Evolutionary conservation across 2,329 filamentous ascomycete species (phyloP), one percentile per base, ranked within the genome.

Genomic region (Huntiella savannae): DNA sequence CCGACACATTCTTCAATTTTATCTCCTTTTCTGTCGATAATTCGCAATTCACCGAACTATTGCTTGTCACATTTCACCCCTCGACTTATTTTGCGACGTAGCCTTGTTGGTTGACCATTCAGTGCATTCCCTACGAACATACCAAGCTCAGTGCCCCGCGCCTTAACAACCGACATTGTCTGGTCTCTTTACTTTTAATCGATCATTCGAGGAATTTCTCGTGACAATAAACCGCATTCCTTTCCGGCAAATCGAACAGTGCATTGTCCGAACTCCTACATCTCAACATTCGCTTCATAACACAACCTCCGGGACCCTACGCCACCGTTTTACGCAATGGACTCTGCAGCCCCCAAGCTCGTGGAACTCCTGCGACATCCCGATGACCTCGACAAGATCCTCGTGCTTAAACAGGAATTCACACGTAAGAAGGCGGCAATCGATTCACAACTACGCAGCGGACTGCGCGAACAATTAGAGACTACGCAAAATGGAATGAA

Each of bases 371-470:
- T 98, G 54, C 84, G 86, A 57, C 86, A 94, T 59, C 85, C 91
- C 3, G 91, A 98, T 60, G 91, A 98, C 64, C 78, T 98, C 54
- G 91, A 98, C 67, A 96, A 95, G 70, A 88, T 98, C 57, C 69
- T 79, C 45, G 77, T 77, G 40, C 71, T 98, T 58, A 94, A 92
- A 66, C 74, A 82, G 54, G 91, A 98, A 61, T 94, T 96, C 65
- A 75, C 77, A 54, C 84, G 91, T 58, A 96, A 95, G 67, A 98
- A 98, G 66, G 75, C 75, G 28, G 83, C 82, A 48, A 77, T 98
- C 50, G 91, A 98, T 65, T 78, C 79, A 44, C 86, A 94, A 65
- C 78, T 98, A 47, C 83, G 87, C 53, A 77, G 77, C 60, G 87
- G 85, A 34, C 72, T 96, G 53, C 79, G 83, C 55, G 86, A 94